These are phyloP conservation scores for Aschersonia sp. DNA, from an alignment of 2,329 filamentous ascomycete genomes.

Conservation along the genomic window DNA sequence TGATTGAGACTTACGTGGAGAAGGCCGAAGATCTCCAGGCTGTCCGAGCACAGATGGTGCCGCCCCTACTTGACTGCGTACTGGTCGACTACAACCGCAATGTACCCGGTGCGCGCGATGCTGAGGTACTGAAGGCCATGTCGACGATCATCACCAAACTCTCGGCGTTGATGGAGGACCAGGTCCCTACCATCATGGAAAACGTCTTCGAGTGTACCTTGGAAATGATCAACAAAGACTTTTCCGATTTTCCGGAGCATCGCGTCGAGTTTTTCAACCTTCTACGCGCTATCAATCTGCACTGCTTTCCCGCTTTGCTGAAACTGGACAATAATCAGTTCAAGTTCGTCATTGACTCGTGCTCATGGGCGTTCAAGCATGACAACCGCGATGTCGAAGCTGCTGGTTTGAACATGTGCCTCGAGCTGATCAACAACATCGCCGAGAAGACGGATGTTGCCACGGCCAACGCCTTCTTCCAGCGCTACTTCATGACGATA, in stretches of 20 bases:
- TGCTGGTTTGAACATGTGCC: slow-evolving; percentile 93
- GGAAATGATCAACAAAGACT: slow-evolving; percentile 99
- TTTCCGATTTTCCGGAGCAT: slow-evolving; percentile 96
- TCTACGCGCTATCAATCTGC: slow-evolving; percentile 85
- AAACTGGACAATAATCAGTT: slow-evolving; percentile 94
- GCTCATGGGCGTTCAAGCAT: slow-evolving; percentile 99
- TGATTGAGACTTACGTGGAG: slow-evolving; percentile 95
- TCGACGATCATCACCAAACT: slow-evolving; percentile 94
- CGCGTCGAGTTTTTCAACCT: slow-evolving; percentile 99
- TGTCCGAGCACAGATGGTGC: slow-evolving; percentile 86
- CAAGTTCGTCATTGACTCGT: slow-evolving; percentile 98
- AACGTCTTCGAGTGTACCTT: slow-evolving; percentile 97
- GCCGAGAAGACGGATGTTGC: slow-evolving; percentile 76
- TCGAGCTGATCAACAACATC: slow-evolving; percentile 95
- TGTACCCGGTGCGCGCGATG: slow-evolving; percentile 86
- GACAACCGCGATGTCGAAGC: slow-evolving; percentile 97
- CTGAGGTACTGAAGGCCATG: slow-evolving; percentile 94
- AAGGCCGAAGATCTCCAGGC: slow-evolving; percentile 94
- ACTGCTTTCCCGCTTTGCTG: slow-evolving; percentile 88
- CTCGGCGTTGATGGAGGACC: slow-evolving; percentile 93
- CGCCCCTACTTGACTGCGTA: slow-evolving; percentile 86
- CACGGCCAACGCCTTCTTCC: slow-evolving; percentile 92
- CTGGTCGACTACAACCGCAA: slow-evolving; percentile 95
- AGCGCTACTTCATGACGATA: slow-evolving; percentile 90
- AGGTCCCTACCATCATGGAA: slow-evolving; percentile 94